These are phyloP conservation scores for Heritiera littoralis DNA, from an alignment of 345 rosid species.

Conservation along the genomic window DNA sequence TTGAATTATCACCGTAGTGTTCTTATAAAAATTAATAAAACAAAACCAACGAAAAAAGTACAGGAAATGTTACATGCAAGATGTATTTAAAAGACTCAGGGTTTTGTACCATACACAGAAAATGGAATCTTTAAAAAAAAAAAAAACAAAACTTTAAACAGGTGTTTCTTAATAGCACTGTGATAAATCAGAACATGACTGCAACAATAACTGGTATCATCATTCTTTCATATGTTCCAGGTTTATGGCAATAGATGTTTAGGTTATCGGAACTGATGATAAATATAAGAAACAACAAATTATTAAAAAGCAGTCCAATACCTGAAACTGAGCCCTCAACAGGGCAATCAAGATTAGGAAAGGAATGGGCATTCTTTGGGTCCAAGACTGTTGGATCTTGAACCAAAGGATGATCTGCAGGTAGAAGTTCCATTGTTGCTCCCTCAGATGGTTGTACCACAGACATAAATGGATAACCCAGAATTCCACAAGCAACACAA, in stretches of 20 bases:
- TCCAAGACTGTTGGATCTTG: slow-evolving; percentile 23
- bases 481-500: slow-evolving; percentile 97
- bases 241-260: slow-evolving; percentile 1
- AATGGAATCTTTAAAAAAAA: background rate
- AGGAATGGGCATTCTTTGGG: slow-evolving; percentile 17
- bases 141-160: background rate
- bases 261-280: background rate
- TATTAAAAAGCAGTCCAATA: slow-evolving; percentile 15
- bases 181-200: background rate
- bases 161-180: background rate
- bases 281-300: background rate
- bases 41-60: background rate
- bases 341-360: slow-evolving; percentile 20
- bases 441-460: slow-evolving; percentile 74
- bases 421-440: slow-evolving; percentile 42
- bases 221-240: background rate
- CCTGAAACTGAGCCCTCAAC: slow-evolving; percentile 40
- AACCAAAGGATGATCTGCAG: slow-evolving; percentile 25
- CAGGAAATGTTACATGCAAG: background rate
- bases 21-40: background rate
- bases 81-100: background rate
- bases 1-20: background rate
- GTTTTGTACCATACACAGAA: background rate
- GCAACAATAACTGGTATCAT: background rate
- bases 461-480: slow-evolving; percentile 98